Evolutionary conservation across 345 rosid genomes (phyloP).

Genomic region (Hypericum androsaemum): DNA sequence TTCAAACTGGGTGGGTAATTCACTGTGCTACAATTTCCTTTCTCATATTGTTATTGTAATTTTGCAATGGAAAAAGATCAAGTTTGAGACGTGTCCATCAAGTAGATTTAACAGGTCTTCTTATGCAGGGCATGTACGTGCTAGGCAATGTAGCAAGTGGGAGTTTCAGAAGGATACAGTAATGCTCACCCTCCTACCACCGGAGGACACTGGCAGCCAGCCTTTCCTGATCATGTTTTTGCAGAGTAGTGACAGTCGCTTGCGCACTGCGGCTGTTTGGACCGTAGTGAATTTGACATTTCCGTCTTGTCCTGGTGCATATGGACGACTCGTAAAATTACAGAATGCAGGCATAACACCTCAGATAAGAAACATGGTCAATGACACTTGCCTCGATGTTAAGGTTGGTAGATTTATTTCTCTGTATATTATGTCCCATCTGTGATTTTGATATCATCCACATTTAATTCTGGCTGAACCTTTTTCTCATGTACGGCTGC

Average conservation of each 20-base stretch:
- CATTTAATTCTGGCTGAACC: constrained; percentile 9
- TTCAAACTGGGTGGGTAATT: no score
- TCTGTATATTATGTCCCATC: not conserved
- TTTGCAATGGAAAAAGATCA: not conserved
- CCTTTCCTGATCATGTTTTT: constrained; percentile 47
- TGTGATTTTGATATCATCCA: not conserved
- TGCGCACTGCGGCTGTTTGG: constrained; percentile 78
- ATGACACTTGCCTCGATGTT: constrained; percentile 86
- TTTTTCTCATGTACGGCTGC: constrained; percentile 44
- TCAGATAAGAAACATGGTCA: constrained; percentile 60
- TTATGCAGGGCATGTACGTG: constrained; percentile 65
- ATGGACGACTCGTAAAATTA: constrained; percentile 41
- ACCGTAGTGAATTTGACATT: constrained; percentile 60
- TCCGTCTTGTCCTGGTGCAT: constrained; percentile 54
- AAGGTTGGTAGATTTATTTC: constrained; percentile 39
- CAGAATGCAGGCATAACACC: constrained; percentile 50
- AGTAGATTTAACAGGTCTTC: constrained; percentile 1
- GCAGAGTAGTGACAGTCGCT: constrained; percentile 52
- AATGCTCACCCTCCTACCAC: constrained; percentile 52
- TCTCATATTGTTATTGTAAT: not conserved
- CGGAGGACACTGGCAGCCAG: constrained; percentile 23
- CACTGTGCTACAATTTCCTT: not conserved
- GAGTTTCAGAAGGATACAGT: constrained; percentile 89
- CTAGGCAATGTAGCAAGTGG: constrained; percentile 77
- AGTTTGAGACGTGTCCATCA: no score